Percentiles rank a stretch among this genome's conserved stretches.
These are phyloP conservation scores for Alternaria tenuissima DNA, from an alignment of 2,329 filamentous ascomycete species.

Conservation along the genomic window DNA sequence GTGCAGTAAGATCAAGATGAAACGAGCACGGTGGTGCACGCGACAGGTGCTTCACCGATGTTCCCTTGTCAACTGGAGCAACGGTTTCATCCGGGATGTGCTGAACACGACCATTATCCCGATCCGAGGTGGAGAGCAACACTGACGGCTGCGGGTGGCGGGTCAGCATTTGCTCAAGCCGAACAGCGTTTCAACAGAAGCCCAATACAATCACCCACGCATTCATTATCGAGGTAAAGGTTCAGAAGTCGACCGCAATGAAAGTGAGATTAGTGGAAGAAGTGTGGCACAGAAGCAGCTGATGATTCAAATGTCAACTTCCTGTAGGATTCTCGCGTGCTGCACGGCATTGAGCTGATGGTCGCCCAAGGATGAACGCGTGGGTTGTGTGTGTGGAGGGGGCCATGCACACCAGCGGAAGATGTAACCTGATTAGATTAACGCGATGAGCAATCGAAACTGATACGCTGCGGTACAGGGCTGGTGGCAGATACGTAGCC, in stretches of 20 bases:
- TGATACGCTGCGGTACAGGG: constrained; percentile 37
- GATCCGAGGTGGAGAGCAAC: constrained; percentile 7
- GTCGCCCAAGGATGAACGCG: constrained; percentile 1
- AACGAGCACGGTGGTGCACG: constrained; percentile 1
- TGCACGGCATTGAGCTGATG: background rate
- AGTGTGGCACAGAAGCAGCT: background rate
- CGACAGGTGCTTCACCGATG: constrained; percentile 7
- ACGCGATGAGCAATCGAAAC: constrained; percentile 33
- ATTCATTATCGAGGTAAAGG: background rate
- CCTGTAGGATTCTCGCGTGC: background rate
- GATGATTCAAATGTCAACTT: background rate
- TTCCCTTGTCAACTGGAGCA: background rate
- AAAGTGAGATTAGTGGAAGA: background rate
- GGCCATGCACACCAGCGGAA: constrained; percentile 35
- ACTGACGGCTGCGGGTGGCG: background rate
- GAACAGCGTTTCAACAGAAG: background rate
- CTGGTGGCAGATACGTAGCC: constrained; percentile 29
- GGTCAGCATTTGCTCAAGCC: constrained; percentile 1
- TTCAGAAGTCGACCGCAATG: background rate
- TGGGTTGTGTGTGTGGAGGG: constrained; percentile 19
- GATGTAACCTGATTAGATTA: constrained; percentile 45
- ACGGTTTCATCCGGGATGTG: constrained; percentile 10
- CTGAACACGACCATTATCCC: constrained; percentile 8
- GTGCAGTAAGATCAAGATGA: constrained; percentile 2
- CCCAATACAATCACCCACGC: background rate